phyloP scores from a whole-genome alignment of 2,329 filamentous ascomycete genomes.

The Cordyceps javanica region DNA sequence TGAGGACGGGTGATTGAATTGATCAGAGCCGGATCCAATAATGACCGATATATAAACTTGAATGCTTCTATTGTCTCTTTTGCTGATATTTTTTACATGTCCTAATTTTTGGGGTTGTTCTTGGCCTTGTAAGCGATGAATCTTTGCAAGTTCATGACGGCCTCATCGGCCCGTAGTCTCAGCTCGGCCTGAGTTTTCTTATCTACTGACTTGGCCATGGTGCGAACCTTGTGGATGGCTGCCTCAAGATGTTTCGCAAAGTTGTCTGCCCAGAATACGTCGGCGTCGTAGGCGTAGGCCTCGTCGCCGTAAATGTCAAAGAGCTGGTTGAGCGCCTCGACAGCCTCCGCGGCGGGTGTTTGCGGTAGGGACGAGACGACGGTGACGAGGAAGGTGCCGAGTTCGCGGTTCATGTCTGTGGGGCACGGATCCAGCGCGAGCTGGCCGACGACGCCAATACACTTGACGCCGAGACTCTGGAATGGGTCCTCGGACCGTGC shows the following conservation, averaged over 20 bases:
- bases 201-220: constrained; percentile 54
- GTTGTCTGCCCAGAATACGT: constrained; percentile 58
- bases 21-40: not conserved
- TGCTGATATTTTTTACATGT: constrained; percentile 7
- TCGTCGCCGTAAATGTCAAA: constrained; percentile 64
- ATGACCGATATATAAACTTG: not conserved
- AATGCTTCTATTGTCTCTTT: constrained; percentile 5
- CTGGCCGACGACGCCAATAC: constrained; percentile 59
- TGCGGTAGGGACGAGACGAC: constrained; percentile 45
- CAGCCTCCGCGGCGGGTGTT: constrained; percentile 49
- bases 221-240: constrained; percentile 45
- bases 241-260: constrained; percentile 55
- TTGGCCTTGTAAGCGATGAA: constrained; percentile 63
- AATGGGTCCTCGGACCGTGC: constrained; percentile 44
- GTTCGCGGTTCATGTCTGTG: constrained; percentile 50
- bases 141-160: constrained; percentile 50
- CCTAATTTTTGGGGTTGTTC: constrained; percentile 33
- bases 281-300: constrained; percentile 48
- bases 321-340: constrained; percentile 60
- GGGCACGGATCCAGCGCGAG: constrained; percentile 52
- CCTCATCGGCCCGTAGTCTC: constrained; percentile 54
- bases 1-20: not conserved
- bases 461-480: constrained; percentile 58
- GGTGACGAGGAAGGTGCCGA: constrained; percentile 57
- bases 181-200: constrained; percentile 53